These are phyloP conservation scores for Hymenoscyphus occultus DNA, from an alignment of 2,329 filamentous ascomycete species.

Conservation along the genomic window DNA sequence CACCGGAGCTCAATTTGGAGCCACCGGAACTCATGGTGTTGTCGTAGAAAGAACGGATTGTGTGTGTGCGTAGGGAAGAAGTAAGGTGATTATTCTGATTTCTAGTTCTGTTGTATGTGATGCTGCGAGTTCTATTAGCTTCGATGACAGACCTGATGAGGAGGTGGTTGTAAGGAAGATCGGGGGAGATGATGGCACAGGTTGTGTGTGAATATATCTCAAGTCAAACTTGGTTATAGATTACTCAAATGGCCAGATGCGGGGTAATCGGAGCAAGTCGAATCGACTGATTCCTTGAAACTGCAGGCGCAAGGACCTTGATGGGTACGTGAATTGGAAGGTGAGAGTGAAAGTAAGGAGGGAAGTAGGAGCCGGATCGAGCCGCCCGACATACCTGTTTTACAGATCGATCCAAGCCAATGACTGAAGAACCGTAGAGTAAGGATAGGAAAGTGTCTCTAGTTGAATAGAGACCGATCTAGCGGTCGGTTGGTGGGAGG, in stretches of 20 bases:
- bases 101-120: slow-evolving; percentile 2
- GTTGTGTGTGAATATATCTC: neutral
- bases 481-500: neutral
- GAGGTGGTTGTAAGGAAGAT: no score
- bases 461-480: slow-evolving; percentile 4
- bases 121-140: slow-evolving; percentile 4
- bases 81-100: neutral
- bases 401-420: neutral
- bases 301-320: neutral
- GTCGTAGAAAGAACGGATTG: neutral
- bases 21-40: slow-evolving; percentile 27
- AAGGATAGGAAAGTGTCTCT: slow-evolving; percentile 1
- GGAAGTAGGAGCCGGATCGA: neutral
- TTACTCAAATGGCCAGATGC: neutral
- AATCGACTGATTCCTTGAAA: neutral
- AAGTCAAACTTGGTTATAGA: neutral
- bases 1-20: slow-evolving; percentile 22
- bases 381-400: neutral
- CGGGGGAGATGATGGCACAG: neutral
- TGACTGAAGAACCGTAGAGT: neutral
- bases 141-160: neutral
- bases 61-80: neutral
- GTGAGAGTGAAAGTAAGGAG: neutral
- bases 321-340: neutral
- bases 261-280: neutral